These are phyloP conservation scores for Ulmus americana DNA, from an alignment of 331 rosid species.

Conservation along the genomic window DNA sequence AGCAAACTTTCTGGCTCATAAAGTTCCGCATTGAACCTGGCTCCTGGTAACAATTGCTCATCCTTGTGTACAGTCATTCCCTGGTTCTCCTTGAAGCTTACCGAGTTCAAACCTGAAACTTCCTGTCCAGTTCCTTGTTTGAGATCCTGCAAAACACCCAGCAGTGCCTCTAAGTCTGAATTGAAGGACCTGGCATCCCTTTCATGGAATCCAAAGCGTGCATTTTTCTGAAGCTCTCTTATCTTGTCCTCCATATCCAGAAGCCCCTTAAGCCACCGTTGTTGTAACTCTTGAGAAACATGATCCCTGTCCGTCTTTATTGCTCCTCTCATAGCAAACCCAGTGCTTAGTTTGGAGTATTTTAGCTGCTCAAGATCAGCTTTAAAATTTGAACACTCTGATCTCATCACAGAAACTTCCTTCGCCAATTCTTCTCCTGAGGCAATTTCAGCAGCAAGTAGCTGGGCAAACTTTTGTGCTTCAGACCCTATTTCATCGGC, in stretches of 20 bases:
- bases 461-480: constrained; percentile 52
- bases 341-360: constrained; percentile 39
- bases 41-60: constrained; percentile 52
- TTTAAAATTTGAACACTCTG: constrained; percentile 71
- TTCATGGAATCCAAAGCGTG: constrained; percentile 59
- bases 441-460: constrained; percentile 70
- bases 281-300: constrained; percentile 44
- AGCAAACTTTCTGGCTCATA: constrained; percentile 55
- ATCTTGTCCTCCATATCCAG: constrained; percentile 70
- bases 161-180: constrained; percentile 57
- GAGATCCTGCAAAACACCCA: constrained; percentile 54
- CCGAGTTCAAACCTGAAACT: constrained; percentile 36
- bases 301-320: constrained; percentile 35
- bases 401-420: constrained; percentile 64
- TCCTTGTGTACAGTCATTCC: constrained; percentile 41
- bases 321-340: constrained; percentile 38
- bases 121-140: constrained; percentile 58
- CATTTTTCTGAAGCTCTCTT: constrained; percentile 59
- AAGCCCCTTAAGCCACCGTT: constrained; percentile 63
- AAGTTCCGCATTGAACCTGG: constrained; percentile 55
- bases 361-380: constrained; percentile 56
- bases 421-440: constrained; percentile 67
- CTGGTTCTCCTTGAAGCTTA: constrained; percentile 35
- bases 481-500: constrained; percentile 69
- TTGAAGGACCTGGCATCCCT: constrained; percentile 51